Base-by-base conservation (phyloP, 495 filamentous ascomycete species). In the Hyaloscypha hepaticicola region DNA sequence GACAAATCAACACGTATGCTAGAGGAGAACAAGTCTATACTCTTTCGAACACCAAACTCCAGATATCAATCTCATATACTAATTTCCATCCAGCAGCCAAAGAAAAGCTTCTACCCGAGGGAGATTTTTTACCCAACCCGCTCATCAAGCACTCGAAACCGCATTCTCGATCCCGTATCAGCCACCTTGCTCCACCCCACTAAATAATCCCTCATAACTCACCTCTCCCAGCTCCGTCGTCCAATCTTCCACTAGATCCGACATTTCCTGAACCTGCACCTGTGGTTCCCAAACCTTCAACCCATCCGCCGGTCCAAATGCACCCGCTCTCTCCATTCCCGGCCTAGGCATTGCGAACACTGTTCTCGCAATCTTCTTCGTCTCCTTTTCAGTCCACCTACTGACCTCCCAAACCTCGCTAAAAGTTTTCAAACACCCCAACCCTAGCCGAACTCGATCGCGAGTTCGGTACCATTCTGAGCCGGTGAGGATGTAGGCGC, bases 341-440 rank as follows among this genome's bases (percentile, higher is more conserved):
- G 25, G 50, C 21, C 21, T 12, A 26, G 50, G 25, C 21, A 53
- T 27, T 21, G 50, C 59, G 29, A 77, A 75, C 27, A 77, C 73
- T 58, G 82, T 80, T 34, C 82, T 31, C n/a, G 83, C 84, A 22
- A 85, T 81, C 16, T 73, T 72, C 57, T 80, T 79, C 55, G 90
- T 84, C 66, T 89, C 86, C 28, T 80, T 80, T 67, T 89, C 81
- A 49, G 88, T 84, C 24, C 77, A 78, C 27, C 78, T 78, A 1
- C 87, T 87, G 28, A 90, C 83, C 1, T 83, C 80, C 89, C 89
- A 93, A 5, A 83, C 84, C 31, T 83, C 80, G 12, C 80, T 83
- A 21, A 90, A 75, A 0, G 80, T 79, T 65, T 85, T 87, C 67
- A 93, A 82, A 0, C 84, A 85, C 31, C 88, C 88, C 31, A 90